A percentile compares a stretch with the other conserved stretches of the same genome.
Conservation (phyloP, 2,329 filamentous ascomycete genomes). For the Trichoderma afroharzianum region DNA sequence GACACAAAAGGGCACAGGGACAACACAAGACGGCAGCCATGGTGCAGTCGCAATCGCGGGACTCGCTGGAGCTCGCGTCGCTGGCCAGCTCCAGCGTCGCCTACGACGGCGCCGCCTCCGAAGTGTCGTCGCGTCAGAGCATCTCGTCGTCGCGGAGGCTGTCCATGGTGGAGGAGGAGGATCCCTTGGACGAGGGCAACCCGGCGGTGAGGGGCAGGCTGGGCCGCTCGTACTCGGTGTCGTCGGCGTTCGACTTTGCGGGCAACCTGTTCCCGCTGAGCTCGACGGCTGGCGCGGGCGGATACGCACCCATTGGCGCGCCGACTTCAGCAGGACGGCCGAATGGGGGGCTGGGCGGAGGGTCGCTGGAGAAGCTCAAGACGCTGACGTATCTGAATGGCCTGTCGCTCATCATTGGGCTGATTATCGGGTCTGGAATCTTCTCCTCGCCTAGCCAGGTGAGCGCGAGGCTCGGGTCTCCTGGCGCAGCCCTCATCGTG, state of each 20-base stretch:
- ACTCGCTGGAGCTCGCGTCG: constrained; percentile 94
- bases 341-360: constrained; percentile 59
- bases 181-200: constrained; percentile 63
- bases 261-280: constrained; percentile 88
- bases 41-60: constrained; percentile 57
- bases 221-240: constrained; percentile 77
- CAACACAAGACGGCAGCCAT: constrained; percentile 31
- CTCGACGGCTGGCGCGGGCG: constrained; percentile 65
- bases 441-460: constrained; percentile 94
- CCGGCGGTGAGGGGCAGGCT: constrained; percentile 41
- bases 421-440: constrained; percentile 95
- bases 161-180: constrained; percentile 77
- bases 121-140: constrained; percentile 75
- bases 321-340: constrained; percentile 55
- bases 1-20: background rate
- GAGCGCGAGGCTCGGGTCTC: constrained; percentile 85
- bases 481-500: constrained; percentile 83
- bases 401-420: constrained; percentile 80
- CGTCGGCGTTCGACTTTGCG: constrained; percentile 94
- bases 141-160: constrained; percentile 88
- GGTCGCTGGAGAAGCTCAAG: constrained; percentile 91
- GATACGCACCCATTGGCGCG: constrained; percentile 83
- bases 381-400: constrained; percentile 94
- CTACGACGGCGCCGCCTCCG: constrained; percentile 54
- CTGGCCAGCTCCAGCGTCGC: constrained; percentile 73